Evolutionary conservation across 2,329 filamentous ascomycete species (phyloP).

Genomic region (Sphaerulina musiva): DNA sequence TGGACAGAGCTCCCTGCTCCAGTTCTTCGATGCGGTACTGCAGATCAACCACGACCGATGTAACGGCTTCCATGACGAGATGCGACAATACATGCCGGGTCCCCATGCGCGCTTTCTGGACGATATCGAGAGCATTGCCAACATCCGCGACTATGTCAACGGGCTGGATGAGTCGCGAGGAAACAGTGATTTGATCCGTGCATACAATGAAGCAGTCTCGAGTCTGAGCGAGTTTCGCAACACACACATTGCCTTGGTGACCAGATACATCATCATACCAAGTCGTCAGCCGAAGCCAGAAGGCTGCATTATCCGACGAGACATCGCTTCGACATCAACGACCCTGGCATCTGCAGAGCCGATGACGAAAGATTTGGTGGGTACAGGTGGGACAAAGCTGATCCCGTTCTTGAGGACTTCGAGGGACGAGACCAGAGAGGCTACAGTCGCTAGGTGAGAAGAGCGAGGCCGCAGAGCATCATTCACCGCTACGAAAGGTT

Average conservation of each 20-base stretch:
- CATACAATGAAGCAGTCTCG: slow-evolving; percentile 44
- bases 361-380: slow-evolving; percentile 38
- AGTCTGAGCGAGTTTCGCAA: slow-evolving; percentile 45
- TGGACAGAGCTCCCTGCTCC: slow-evolving; percentile 50
- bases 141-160: slow-evolving; percentile 43
- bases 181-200: slow-evolving; percentile 34
- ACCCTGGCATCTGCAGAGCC: slow-evolving; percentile 31
- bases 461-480: no score
- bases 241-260: slow-evolving; percentile 49
- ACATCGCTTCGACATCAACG: slow-evolving; percentile 44
- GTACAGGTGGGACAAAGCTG: slow-evolving; percentile 49
- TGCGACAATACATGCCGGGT: slow-evolving; percentile 51
- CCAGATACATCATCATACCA: slow-evolving; percentile 48
- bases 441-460: slow-evolving; percentile 13
- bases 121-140: slow-evolving; percentile 40
- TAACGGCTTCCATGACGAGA: slow-evolving; percentile 35
- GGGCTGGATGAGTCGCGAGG: slow-evolving; percentile 22
- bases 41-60: slow-evolving; percentile 42
- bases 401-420: slow-evolving; percentile 50
- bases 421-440: slow-evolving; percentile 43
- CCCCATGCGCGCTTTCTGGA: slow-evolving; percentile 47
- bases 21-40: slow-evolving; percentile 49
- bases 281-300: slow-evolving; percentile 20
- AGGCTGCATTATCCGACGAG: slow-evolving; percentile 30
- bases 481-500: no score